Evolutionary conservation across 2,329 filamentous ascomycete species (phyloP), one percentile per base, ranked within the genome.

Genomic region (Cryphonectria parasitica): DNA sequence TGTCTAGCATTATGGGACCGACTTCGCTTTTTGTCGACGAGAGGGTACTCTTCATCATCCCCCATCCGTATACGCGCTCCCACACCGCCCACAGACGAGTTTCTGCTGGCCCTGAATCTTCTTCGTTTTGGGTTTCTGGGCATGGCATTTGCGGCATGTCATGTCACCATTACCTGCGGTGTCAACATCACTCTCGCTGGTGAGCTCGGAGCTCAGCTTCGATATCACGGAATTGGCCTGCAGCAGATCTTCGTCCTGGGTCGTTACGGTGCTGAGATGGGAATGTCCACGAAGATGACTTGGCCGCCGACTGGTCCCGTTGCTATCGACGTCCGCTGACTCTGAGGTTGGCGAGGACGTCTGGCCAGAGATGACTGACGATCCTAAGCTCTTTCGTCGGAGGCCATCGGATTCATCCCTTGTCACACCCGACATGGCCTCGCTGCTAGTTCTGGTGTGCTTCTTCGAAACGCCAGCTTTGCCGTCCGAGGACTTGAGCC

Each of bases 61-160:
- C 17, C 74, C 70, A 19, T 75, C 73, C 41, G 67, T 43, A 75
- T 74, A 68, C 13, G 76, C 69, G 60, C 75, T 78, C 3, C 84
- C 84, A 73, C 85, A 93, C 62, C 82, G 84, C 49, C 85, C 85
- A 78, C 91, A 93, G n/a, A 90, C 83, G 73, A 92, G 79, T 71
- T 83, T 84, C 76, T 89, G 87, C 67, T 82, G 83, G 10, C 84
- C 85, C 39, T 82, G 84, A 4, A 84, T 80, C 71, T 85, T 88
- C 74, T 85, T 88, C 1, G 87, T 87, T 73, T 88, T 88, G 74
- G 93, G 93, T 71, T 66, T 71, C 28, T 80, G 85, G 1, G 87
- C 85, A 5, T 86, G 85, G 75, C 91, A 93, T 71, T 84, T 84
- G 31, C 82, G 80, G 75, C 91, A 92, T 34, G 79, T 83, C 74